Conservation (phyloP, 106 monocot genomes). For the Dioscorea alata region DNA sequence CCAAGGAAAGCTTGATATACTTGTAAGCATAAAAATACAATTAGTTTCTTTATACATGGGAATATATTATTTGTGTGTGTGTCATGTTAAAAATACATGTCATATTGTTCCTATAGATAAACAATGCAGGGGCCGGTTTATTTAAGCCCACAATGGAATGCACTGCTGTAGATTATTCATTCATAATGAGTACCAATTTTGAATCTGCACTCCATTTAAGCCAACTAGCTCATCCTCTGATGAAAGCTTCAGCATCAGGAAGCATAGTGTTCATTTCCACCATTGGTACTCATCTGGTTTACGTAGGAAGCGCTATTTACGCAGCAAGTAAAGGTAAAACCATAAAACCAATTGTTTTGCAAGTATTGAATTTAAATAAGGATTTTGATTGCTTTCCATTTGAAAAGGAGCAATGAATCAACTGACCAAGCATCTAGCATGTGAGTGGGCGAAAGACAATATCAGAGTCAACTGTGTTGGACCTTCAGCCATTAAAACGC, state of each 20-base stretch:
- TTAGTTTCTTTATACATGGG: no score
- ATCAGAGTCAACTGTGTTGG: conserved; percentile 31
- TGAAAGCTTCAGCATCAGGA: conserved; percentile 22
- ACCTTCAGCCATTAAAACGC: conserved; percentile 20
- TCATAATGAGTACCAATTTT: conserved; percentile 19
- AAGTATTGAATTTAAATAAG: neutral
- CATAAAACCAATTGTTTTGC: no score
- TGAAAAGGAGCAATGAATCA: conserved; percentile 36
- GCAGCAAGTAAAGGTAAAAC: conserved; percentile 15
- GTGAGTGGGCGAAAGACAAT: conserved; percentile 34
- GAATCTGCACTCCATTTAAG: conserved; percentile 37
- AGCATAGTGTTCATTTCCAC: conserved; percentile 28
- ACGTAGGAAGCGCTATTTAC: neutral
- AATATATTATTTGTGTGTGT: no score
- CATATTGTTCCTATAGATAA: conserved; percentile 6
- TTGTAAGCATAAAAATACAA: conserved; percentile 2
- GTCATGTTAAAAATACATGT: no score
- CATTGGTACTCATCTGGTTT: neutral
- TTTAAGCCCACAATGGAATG: neutral
- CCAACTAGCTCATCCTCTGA: conserved; percentile 30
- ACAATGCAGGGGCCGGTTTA: conserved; percentile 9
- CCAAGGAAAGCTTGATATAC: conserved; percentile 24
- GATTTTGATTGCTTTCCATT: neutral
- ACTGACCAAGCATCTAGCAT: conserved; percentile 26
- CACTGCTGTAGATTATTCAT: conserved; percentile 9